Conservation (phyloP, 805 yeast species). For the Millerago galiae region DNA sequence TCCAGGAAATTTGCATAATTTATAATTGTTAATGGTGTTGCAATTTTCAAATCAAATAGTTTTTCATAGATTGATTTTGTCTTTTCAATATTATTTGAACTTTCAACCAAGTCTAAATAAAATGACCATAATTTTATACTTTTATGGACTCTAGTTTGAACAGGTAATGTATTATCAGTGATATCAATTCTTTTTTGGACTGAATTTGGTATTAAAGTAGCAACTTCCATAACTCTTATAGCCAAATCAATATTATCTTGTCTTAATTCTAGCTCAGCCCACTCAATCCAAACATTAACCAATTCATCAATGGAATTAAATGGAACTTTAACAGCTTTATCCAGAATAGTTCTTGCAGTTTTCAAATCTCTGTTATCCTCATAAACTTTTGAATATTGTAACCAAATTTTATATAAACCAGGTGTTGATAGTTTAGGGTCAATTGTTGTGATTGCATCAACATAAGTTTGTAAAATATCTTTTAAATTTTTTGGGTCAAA, state of each 20-base stretch:
- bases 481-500: conserved; percentile 31
- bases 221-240: conserved; percentile 33
- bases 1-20: conserved; percentile 61
- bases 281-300: conserved; percentile 61
- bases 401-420: conserved; percentile 60
- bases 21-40: conserved; percentile 60
- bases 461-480: conserved; percentile 49
- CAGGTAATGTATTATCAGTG: conserved; percentile 37
- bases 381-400: conserved; percentile 59
- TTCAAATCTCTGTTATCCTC: conserved; percentile 45
- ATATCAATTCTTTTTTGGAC: conserved; percentile 22
- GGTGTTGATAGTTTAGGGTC: conserved; percentile 48
- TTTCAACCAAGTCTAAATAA: conserved; percentile 65
- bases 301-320: conserved; percentile 56
- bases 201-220: conserved; percentile 34
- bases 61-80: conserved; percentile 44
- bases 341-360: conserved; percentile 56
- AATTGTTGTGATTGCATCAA: conserved; percentile 58
- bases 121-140: conserved; percentile 65
- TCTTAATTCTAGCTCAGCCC: conserved; percentile 64
- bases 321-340: conserved; percentile 66
- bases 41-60: conserved; percentile 50
- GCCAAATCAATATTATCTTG: conserved; percentile 41
- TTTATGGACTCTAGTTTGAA: conserved; percentile 55
- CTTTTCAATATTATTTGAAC: conserved; percentile 36